These are phyloP conservation scores for Kwoniella bestiolae DNA, from an alignment of 768 basidiomycete species.

Conservation along the genomic window DNA sequence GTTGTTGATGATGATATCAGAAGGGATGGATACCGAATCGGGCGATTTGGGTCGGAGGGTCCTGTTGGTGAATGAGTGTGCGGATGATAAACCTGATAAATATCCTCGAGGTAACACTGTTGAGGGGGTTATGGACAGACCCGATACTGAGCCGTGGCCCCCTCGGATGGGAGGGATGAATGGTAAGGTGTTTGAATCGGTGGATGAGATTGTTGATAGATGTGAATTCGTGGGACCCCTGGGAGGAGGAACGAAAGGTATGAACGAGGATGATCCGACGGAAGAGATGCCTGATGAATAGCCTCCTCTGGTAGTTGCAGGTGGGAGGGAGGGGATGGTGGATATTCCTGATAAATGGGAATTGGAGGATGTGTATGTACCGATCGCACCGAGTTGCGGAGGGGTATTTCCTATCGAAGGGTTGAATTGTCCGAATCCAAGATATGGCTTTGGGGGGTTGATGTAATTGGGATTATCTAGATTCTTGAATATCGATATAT, in stretches of 20 bases:
- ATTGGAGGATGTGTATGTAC: neutral
- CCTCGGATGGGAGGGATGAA: conserved; percentile 5
- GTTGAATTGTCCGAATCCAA: neutral
- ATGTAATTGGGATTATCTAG: neutral
- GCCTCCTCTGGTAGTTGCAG: neutral
- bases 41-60: conserved; percentile 5
- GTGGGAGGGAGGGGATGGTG: neutral
- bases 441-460: neutral
- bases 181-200: neutral
- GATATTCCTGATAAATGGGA: conserved; percentile 6
- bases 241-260: neutral
- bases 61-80: neutral
- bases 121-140: neutral
- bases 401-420: conserved; percentile 13
- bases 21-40: conserved; percentile 4
- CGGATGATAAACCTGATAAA: conserved; percentile 5
- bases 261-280: neutral
- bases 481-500: neutral
- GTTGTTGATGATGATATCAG: conserved; percentile 7
- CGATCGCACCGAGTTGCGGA: conserved; percentile 3
- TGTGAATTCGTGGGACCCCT: neutral
- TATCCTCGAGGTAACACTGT: conserved; percentile 3
- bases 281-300: neutral
- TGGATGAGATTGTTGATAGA: neutral
- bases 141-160: conserved; percentile 7